phyloP scores from a whole-genome alignment of 1,284 basidiomycete genomes.

The Puccinia horiana region DNA sequence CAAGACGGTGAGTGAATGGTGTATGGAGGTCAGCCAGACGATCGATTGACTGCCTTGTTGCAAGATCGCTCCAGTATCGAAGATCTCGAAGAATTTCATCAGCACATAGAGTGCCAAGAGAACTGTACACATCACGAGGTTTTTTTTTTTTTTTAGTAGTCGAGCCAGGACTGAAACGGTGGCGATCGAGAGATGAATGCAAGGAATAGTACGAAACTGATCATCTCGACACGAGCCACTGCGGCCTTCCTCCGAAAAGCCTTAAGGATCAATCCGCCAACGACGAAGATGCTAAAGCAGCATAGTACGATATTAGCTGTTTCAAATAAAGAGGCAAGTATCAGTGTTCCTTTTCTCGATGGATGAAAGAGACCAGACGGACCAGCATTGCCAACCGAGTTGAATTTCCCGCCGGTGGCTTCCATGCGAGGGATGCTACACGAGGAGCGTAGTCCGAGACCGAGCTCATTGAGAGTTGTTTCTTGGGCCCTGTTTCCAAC shows the following conservation, averaged over 20 bases:
- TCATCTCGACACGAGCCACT: conserved; percentile 65
- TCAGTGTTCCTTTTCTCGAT: neutral
- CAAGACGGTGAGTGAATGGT: conserved; percentile 49
- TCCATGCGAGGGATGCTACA: conserved; percentile 37
- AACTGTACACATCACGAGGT: conserved; percentile 13
- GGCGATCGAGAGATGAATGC: neutral
- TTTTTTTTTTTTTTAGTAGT: neutral
- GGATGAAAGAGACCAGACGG: neutral
- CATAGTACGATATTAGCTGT: conserved; percentile 72
- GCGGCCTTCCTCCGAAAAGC: conserved; percentile 64
- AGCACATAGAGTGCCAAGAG: conserved; percentile 54
- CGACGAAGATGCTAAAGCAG: conserved; percentile 65
- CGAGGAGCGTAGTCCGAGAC: conserved; percentile 16
- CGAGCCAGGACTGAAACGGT: neutral
- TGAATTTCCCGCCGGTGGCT: neutral
- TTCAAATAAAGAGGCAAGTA: conserved; percentile 60
- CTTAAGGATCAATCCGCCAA: conserved; percentile 63
- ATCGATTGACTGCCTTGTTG: conserved; percentile 51
- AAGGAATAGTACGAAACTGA: conserved; percentile 54
- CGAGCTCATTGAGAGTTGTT: neutral
- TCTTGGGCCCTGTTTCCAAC: conserved; percentile 11
- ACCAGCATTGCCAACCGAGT: conserved; percentile 36
- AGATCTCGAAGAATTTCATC: conserved; percentile 53
- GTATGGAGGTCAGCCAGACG: conserved; percentile 53
- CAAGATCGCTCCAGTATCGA: conserved; percentile 53